Evolutionary conservation across 768 basidiomycete species (phyloP).

Genomic region (Infundibulicybe gibba): DNA sequence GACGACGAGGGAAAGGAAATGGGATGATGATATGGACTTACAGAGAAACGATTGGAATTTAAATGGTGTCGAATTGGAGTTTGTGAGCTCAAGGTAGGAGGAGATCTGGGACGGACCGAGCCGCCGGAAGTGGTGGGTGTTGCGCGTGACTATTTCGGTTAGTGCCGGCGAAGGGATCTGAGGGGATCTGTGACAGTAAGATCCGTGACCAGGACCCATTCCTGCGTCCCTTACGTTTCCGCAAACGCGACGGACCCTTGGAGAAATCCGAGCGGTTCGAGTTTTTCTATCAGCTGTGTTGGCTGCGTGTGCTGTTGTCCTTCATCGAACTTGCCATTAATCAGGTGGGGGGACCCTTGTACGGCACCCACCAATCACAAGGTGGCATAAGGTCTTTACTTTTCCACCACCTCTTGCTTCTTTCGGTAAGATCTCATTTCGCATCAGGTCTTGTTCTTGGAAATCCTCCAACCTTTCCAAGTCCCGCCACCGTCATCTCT

Average conservation of each 20-base stretch:
- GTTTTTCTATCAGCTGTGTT: too few species aligned
- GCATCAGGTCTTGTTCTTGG: neutral
- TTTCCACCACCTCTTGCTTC: too few species aligned
- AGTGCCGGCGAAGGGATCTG: neutral
- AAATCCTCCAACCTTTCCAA: neutral
- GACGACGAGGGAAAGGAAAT: constrained; percentile 12
- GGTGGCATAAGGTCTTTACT: too few species aligned
- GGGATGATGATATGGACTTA: constrained; percentile 9
- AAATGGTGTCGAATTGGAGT: constrained; percentile 6
- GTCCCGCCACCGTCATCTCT: too few species aligned
- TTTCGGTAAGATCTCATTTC: neutral
- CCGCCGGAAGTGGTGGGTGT: constrained; percentile 1
- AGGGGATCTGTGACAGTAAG: too few species aligned
- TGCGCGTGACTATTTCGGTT: constrained; percentile 9
- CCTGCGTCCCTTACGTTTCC: too few species aligned
- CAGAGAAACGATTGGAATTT: constrained; percentile 14
- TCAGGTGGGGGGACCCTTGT: too few species aligned
- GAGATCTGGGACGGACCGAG: constrained; percentile 15
- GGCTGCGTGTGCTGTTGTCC: too few species aligned
- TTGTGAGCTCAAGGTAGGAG: constrained; percentile 10
- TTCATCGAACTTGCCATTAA: too few species aligned
- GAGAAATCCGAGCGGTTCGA: too few species aligned
- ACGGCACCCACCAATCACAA: too few species aligned
- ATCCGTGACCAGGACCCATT: neutral
- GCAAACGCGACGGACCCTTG: too few species aligned